Evolutionary conservation across 2,329 filamentous ascomycete species (phyloP), one percentile per base, ranked within the genome.

Genomic region (Fusarium incarnatum): DNA sequence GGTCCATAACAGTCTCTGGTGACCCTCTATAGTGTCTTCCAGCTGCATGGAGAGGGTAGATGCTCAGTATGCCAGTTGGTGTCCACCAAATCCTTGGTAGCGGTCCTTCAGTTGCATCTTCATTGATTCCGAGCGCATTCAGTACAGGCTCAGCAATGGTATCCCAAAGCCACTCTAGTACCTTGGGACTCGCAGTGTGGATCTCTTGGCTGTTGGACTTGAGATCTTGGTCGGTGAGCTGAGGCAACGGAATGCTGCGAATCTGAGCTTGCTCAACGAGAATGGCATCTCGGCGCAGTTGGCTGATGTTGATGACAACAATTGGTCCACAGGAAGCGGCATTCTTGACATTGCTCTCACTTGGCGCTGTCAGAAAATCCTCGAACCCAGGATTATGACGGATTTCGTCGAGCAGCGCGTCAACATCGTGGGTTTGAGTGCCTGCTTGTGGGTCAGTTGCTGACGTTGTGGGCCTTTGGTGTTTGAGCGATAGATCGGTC

Each of bases 331-430:
- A 2, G 0, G 34, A 18, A 1, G 28, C 40, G 0, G 49, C 49
- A 0, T 3, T 6, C 5, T 10, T 45, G 1, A 59, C 18, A 5
- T 8, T 23, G 0, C 1, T 1, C 2, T 55, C 48, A 3, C 27
- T 34, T 3, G 48, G 48, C 0, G 37, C 28, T 4, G 44, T 23
- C 0, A 56, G 7, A 9, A 55, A 58, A 5, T 52, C 6, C 2
- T 44, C 28, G 5, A 56, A 59, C 0, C n/a, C 22, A 11, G 6
- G 2, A 16, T 59, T 1, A 1, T 28, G 8, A 11, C 37, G n/a
- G 15, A 58, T 45, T 3, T 55, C 37, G 8, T 0, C 8, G 11
- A 54, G 0, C 5, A 58, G 15, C 1, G 5, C 7, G 12, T 58
- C 28, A 16, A 58, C 22, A 6, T 28, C 15, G 16, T 2, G 16